phyloP scores from a whole-genome alignment of 2,329 filamentous ascomycete species.

The Blumeriella jaapii region DNA sequence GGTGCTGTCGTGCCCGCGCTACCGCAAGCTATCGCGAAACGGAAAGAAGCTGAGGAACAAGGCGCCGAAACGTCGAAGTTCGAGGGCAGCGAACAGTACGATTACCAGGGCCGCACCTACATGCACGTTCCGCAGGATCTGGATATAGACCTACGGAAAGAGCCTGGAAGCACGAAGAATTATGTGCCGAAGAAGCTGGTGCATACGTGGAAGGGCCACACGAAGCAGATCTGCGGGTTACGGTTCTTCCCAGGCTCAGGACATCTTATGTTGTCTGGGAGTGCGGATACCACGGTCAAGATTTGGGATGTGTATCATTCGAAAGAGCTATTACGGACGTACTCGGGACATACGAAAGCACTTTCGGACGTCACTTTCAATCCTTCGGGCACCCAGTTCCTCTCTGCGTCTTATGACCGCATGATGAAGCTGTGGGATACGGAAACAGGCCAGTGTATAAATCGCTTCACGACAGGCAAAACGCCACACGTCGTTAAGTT shows the following conservation, averaged over 20 bases:
- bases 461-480: slow-evolving; percentile 84
- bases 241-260: slow-evolving; percentile 84
- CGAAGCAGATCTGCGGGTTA: slow-evolving; percentile 76
- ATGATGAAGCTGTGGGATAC: slow-evolving; percentile 98
- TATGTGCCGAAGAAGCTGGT: slow-evolving; percentile 91
- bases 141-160: slow-evolving; percentile 74
- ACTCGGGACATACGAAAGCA: slow-evolving; percentile 78
- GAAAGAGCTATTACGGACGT: slow-evolving; percentile 81
- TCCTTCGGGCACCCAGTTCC: slow-evolving; percentile 67
- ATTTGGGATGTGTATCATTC: slow-evolving; percentile 92
- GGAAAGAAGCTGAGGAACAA: slow-evolving; percentile 45
- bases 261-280: slow-evolving; percentile 80
- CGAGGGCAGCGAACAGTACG: slow-evolving; percentile 70
- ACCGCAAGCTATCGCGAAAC: slow-evolving; percentile 38
- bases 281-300: slow-evolving; percentile 82
- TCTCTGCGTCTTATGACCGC: slow-evolving; percentile 86
- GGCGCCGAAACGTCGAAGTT: slow-evolving; percentile 77
- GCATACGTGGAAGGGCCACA: slow-evolving; percentile 76
- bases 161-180: slow-evolving; percentile 69
- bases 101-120: slow-evolving; percentile 92
- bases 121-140: slow-evolving; percentile 95
- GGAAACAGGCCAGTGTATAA: slow-evolving; percentile 80
- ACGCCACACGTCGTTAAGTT: slow-evolving; percentile 92
- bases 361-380: slow-evolving; percentile 88
- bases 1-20: slow-evolving; percentile 49